Conservation (phyloP, 495 filamentous ascomycete genomes). For the Chaetomium fimeti region DNA sequence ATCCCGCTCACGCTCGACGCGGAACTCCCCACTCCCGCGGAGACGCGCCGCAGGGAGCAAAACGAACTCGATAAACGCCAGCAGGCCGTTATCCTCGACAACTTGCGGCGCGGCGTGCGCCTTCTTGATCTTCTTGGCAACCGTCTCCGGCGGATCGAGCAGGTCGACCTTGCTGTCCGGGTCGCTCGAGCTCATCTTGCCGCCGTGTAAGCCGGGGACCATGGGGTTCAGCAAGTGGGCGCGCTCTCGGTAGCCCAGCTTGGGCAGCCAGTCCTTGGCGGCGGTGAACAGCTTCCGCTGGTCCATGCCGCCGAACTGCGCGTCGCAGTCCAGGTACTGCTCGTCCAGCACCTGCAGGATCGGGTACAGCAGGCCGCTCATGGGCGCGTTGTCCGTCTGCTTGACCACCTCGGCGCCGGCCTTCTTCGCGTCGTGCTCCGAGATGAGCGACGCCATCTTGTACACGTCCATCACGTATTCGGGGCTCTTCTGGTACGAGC, state of each 20-base stretch:
- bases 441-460: slow-evolving; percentile 52
- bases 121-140: slow-evolving; percentile 80
- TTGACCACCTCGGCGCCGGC: slow-evolving; percentile 93
- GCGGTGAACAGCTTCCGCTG: slow-evolving; percentile 88
- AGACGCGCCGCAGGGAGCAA: slow-evolving; percentile 67
- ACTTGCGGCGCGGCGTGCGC: slow-evolving; percentile 71
- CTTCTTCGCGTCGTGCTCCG: slow-evolving; percentile 72
- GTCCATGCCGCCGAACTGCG: slow-evolving; percentile 75
- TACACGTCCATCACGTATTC: slow-evolving; percentile 79
- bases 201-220: slow-evolving; percentile 80
- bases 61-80: slow-evolving; percentile 80
- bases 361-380: slow-evolving; percentile 83
- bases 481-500: slow-evolving; percentile 70
- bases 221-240: slow-evolving; percentile 90
- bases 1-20: slow-evolving; percentile 58
- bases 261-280: slow-evolving; percentile 72
- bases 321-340: slow-evolving; percentile 81
- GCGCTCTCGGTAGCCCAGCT: slow-evolving; percentile 68
- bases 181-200: slow-evolving; percentile 69
- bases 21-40: slow-evolving; percentile 52
- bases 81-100: slow-evolving; percentile 79
- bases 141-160: slow-evolving; percentile 68
- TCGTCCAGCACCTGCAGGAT: slow-evolving; percentile 91
- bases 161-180: slow-evolving; percentile 85
- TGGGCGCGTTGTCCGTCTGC: slow-evolving; percentile 69